Conservation (phyloP, 73 alveolate genomes). For the Paramecium biaurelia region DNA sequence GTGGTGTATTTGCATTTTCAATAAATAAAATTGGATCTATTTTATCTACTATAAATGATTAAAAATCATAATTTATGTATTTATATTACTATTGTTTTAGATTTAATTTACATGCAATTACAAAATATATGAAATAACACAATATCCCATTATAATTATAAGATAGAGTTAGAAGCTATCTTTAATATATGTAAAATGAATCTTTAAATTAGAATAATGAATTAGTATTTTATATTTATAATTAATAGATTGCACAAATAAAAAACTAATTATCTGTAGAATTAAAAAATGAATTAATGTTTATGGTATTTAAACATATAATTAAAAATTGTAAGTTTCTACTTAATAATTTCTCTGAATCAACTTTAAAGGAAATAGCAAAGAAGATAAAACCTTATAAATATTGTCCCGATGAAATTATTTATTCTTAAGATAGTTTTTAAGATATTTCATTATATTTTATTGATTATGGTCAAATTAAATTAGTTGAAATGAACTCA, state of each 20-base stretch:
- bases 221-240: background rate
- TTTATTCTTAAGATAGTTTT: background rate
- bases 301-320: background rate
- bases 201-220: background rate
- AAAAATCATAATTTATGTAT: background rate
- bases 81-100: background rate
- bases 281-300: background rate
- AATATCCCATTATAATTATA: background rate
- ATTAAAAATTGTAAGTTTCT: background rate
- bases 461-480: background rate
- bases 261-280: background rate
- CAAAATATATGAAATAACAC: background rate
- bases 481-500: background rate
- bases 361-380: background rate
- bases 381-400: background rate
- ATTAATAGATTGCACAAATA: background rate
- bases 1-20: conserved; percentile 14
- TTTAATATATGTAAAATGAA: background rate
- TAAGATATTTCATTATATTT: background rate
- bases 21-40: background rate
- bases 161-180: background rate
- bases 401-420: background rate
- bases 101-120: background rate
- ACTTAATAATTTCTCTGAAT: background rate
- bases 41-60: background rate